Percentiles rank a stretch among this genome's conserved stretches.
phyloP scores from a whole-genome alignment of 2,329 filamentous ascomycete genomes.

The Fusarium pilosicola region DNA sequence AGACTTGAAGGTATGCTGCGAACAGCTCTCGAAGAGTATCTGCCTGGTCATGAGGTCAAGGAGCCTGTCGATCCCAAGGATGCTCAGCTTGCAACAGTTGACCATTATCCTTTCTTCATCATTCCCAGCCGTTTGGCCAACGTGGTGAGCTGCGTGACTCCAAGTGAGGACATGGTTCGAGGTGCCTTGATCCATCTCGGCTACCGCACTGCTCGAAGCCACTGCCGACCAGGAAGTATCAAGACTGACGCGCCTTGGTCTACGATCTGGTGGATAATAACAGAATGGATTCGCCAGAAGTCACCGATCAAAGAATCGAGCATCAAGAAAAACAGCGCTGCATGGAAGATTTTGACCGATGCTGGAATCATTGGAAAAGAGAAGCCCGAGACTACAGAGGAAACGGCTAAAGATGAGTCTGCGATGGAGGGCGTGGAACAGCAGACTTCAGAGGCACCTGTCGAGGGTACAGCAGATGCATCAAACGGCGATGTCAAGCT shows the following conservation, averaged over 20 bases:
- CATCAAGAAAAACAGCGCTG: slow-evolving; percentile 75
- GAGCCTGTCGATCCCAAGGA: slow-evolving; percentile 53
- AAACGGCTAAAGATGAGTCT: slow-evolving; percentile 39
- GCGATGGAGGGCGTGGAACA: slow-evolving; percentile 55
- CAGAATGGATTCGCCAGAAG: slow-evolving; percentile 88
- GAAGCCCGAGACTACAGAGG: slow-evolving; percentile 37
- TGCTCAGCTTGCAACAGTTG: slow-evolving; percentile 69
- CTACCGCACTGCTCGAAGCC: slow-evolving; percentile 84
- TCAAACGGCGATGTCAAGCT: slow-evolving; percentile 34
- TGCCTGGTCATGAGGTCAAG: slow-evolving; percentile 51
- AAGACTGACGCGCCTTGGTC: slow-evolving; percentile 94
- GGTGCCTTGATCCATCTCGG: slow-evolving; percentile 85
- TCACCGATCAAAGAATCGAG: slow-evolving; percentile 78
- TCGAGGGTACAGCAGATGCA: slow-evolving; percentile 10
- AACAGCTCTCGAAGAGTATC: slow-evolving; percentile 82
- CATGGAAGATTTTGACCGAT: slow-evolving; percentile 71
- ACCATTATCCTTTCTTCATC: slow-evolving; percentile 88
- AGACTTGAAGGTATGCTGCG: slow-evolving; percentile 92
- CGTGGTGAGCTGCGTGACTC: slow-evolving; percentile 80
- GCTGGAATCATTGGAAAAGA: slow-evolving; percentile 51
- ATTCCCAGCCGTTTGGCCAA: slow-evolving; percentile 79
- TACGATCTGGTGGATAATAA: slow-evolving; percentile 91
- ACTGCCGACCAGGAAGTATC: slow-evolving; percentile 88
- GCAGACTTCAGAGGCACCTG: slow-evolving; percentile 4
- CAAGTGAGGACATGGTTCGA: slow-evolving; percentile 80